A percentile compares a stretch with the other conserved stretches of the same genome.
These are phyloP conservation scores for Fusarium robinianum DNA, from an alignment of 2,329 filamentous ascomycete species.

Conservation along the genomic window DNA sequence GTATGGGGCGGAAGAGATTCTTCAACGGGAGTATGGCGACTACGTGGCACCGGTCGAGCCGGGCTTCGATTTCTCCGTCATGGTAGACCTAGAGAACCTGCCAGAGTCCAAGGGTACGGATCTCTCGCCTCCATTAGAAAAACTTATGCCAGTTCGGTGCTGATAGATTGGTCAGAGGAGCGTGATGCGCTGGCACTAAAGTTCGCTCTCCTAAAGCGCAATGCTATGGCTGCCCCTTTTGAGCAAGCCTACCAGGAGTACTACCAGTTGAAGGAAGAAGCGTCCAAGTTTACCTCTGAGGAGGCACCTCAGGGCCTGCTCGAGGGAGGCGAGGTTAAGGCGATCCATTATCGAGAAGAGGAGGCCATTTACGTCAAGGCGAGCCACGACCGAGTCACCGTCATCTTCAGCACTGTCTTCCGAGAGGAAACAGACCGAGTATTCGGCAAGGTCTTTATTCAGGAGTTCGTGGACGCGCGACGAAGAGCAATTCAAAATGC, in stretches of 20 bases:
- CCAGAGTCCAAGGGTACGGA: slow-evolving; percentile 73
- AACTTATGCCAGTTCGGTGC: slow-evolving; percentile 3
- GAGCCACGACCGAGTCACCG: slow-evolving; percentile 93
- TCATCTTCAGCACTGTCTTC: slow-evolving; percentile 99
- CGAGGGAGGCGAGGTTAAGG: slow-evolving; percentile 91
- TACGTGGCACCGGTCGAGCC: slow-evolving; percentile 87
- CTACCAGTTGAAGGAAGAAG: slow-evolving; percentile 81
- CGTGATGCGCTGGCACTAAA: slow-evolving; percentile 85
- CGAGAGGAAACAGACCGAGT: slow-evolving; percentile 96
- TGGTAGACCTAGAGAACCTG: slow-evolving; percentile 85
- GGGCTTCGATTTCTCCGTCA: slow-evolving; percentile 94
- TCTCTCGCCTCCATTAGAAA: neutral
- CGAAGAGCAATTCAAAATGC: slow-evolving; percentile 97
- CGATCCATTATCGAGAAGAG: slow-evolving; percentile 97
- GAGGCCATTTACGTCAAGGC: slow-evolving; percentile 99
- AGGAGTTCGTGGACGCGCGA: slow-evolving; percentile 97
- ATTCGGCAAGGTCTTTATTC: slow-evolving; percentile 97
- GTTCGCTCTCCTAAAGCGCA: slow-evolving; percentile 92
- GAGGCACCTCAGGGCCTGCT: slow-evolving; percentile 87
- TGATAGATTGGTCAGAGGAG: slow-evolving; percentile 61
- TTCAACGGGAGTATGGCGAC: slow-evolving; percentile 91
- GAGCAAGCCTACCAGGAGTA: slow-evolving; percentile 96
- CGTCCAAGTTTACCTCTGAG: slow-evolving; percentile 90
- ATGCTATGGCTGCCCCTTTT: slow-evolving; percentile 98
- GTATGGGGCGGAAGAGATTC: slow-evolving; percentile 89